phyloP scores from a whole-genome alignment of 768 basidiomycete species.

The Rhizopogon vinicolor region DNA sequence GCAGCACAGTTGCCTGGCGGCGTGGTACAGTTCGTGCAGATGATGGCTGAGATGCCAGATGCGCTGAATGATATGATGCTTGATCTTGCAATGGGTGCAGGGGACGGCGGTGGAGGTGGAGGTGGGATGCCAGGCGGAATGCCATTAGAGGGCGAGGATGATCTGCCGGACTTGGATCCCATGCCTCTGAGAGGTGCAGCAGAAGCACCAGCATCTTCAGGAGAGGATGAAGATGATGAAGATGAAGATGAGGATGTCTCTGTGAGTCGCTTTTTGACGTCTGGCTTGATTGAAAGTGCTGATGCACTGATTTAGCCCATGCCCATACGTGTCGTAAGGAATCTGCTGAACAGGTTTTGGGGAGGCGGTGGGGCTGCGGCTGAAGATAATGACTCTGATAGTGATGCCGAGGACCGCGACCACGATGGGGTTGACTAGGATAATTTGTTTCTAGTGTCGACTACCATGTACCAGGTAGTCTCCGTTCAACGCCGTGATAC shows the following conservation, averaged over 20 bases:
- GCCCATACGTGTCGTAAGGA: conserved; percentile 53
- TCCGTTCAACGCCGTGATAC: too few relatives aligned
- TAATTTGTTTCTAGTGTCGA: too few relatives aligned
- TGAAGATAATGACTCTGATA: conserved; percentile 10
- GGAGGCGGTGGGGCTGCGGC: conserved; percentile 30
- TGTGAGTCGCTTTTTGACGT: conserved; percentile 31
- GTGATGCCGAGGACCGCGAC: conserved; percentile 1
- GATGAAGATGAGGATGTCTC: conserved; percentile 43
- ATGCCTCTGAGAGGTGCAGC: neutral
- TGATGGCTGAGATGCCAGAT: conserved; percentile 47
- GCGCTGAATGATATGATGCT: conserved; percentile 59
- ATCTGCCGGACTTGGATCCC: neutral
- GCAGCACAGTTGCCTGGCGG: conserved; percentile 60
- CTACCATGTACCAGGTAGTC: too few relatives aligned
- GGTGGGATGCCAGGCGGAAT: conserved; percentile 41
- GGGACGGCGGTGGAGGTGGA: conserved; percentile 19
- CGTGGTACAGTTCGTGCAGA: conserved; percentile 57
- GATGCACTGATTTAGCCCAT: conserved; percentile 40
- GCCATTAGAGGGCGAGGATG: conserved; percentile 33
- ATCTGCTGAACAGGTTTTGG: conserved; percentile 59
- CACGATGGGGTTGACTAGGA: neutral
- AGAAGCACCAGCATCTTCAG: conserved; percentile 15
- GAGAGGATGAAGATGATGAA: conserved; percentile 33
- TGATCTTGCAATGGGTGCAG: conserved; percentile 36
- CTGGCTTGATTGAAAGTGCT: neutral